Evolutionary conservation across 805 yeast species (phyloP).

Genomic region (Ogataea nakhonphanomensis): DNA sequence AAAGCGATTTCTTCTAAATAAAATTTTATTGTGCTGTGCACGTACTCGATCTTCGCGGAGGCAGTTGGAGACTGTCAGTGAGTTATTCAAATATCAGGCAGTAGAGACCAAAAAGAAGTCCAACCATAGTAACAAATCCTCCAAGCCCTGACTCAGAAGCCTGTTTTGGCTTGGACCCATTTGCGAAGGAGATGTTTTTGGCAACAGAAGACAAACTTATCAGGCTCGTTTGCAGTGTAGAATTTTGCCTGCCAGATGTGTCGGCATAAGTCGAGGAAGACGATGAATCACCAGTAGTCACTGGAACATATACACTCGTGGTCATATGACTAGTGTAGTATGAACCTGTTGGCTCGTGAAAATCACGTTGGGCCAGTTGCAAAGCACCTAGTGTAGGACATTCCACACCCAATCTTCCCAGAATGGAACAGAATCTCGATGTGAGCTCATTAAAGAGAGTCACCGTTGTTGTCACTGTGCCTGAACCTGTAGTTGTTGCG

Average conservation of each 20-base stretch:
- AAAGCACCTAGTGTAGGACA: constrained; percentile 11
- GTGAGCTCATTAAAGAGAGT: constrained; percentile 17
- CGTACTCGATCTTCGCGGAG: background rate
- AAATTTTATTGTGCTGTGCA: constrained; percentile 9
- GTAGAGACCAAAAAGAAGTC: constrained; percentile 12
- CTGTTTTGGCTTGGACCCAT: constrained; percentile 8
- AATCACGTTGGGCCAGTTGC: constrained; percentile 11
- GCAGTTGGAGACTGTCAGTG: constrained; percentile 2
- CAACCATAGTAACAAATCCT: constrained; percentile 13
- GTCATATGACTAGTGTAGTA: background rate
- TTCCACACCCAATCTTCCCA: constrained; percentile 18
- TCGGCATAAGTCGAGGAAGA: background rate
- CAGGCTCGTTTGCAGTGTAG: constrained; percentile 3
- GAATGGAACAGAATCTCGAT: constrained; percentile 19
- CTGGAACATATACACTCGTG: background rate
- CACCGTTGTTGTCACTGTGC: constrained; percentile 11
- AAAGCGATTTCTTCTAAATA: constrained; percentile 1
- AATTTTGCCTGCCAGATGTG: background rate
- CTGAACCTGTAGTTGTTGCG: constrained; percentile 2
- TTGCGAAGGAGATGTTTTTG: constrained; percentile 10
- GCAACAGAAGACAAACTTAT: background rate
- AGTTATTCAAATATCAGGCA: constrained; percentile 13
- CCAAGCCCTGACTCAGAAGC: constrained; percentile 7
- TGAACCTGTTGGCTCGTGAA: constrained; percentile 6
- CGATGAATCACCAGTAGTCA: background rate